A percentile compares a stretch with the other conserved stretches of the same genome.
Conservation (phyloP, 2,329 filamentous ascomycete species). For the Chaetothyriales sp. region DNA sequence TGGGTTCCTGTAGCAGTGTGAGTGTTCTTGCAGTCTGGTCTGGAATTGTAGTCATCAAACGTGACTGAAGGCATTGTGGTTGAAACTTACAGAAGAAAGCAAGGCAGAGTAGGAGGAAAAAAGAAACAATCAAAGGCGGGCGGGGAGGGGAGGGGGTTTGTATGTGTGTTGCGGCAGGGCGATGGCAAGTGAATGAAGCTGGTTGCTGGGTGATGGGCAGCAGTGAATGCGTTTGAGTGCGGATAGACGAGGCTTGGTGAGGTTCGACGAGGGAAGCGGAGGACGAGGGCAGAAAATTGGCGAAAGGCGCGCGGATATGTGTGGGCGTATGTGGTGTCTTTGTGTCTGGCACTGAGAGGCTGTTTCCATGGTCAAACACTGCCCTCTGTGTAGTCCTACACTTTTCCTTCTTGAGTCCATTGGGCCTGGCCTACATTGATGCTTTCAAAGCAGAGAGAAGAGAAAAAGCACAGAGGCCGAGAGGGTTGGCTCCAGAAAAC, state of each 20-base stretch:
- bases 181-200: not conserved
- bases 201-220: not conserved
- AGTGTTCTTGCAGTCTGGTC: not conserved
- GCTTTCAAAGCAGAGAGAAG: not conserved
- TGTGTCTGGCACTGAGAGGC: not conserved
- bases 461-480: not conserved
- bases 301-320: not conserved
- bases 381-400: not conserved
- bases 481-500: not conserved
- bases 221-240: not conserved
- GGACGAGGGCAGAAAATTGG: not conserved
- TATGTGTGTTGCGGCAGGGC: not conserved
- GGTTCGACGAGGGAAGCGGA: not conserved
- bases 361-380: constrained; percentile 1
- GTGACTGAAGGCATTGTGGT: not conserved
- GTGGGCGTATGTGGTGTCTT: not conserved
- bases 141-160: not conserved
- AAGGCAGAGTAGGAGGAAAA: not conserved
- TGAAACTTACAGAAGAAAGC: not conserved
- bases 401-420: not conserved
- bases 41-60: not conserved
- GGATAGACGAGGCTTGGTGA: not conserved
- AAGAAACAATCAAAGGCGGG: not conserved
- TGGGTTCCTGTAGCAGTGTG: not conserved
- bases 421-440: not conserved